Base-by-base conservation (phyloP, 2,329 filamentous ascomycete species). In the Colletotrichum magnum region DNA sequence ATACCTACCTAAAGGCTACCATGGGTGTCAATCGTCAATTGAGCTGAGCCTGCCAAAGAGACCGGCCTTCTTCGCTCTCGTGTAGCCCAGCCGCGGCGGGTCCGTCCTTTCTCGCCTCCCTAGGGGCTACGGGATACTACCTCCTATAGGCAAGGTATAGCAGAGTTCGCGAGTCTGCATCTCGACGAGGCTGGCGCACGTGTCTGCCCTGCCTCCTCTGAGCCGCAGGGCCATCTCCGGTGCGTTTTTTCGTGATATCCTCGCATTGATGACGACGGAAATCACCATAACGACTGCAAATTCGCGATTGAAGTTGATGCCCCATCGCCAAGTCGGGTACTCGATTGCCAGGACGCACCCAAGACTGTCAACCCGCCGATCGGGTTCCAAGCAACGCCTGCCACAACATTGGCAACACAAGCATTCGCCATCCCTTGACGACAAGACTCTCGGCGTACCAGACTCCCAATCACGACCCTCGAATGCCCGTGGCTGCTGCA, bases 261-360 rank as follows among this genome's bases (percentile, higher is more conserved):
- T 32, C 21, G 12, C 28, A 39, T 59, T 21, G 48, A 51, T 5
- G 10, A 16, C 6, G 4, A 10, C 15, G 36, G 21, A 43, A 13
- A 18, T 51, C n/a, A 24, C n/a, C 9, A 21, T 4, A 16, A 7
- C 16, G 41, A 16, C 26, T 13, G 10, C 18, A 51, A 60, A n/a
- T 47, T 15, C 24, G 16, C 4, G n/a, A 45, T 16, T 60, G 62
- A 66, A 43, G 56, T 65, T 57, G 41, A 24, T 26, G 18, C 41
- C 41, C 16, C 32, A 18, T 52, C 56, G 66, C 50, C 66, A 60
- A 66, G 66, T 60, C 50, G 56, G 62, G 50, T 57, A 39, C 32
- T 39, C 56, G 50, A 69, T 69, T 47, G 50, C 56, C 56, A 69
- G 56, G 66, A 69, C 50, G 66, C 56, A 60, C 18, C 65, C 61